Conservation (phyloP, 2,329 filamentous ascomycete genomes). For the Penicillium sp. region DNA sequence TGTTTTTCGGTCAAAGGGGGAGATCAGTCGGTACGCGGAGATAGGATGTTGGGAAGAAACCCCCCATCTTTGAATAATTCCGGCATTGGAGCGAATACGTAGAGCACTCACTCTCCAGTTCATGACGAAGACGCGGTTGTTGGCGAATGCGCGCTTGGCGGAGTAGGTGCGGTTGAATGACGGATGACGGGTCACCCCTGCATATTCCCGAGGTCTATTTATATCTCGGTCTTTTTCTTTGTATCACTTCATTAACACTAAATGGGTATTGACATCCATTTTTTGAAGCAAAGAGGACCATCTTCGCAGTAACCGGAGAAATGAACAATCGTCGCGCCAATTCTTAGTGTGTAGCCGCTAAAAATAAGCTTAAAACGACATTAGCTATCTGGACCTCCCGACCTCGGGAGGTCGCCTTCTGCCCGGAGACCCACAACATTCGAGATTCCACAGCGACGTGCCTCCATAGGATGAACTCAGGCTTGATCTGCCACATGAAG, state of each 20-base stretch:
- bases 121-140: neutral
- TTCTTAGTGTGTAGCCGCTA: neutral
- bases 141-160: neutral
- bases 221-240: neutral
- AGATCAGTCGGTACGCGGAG: neutral
- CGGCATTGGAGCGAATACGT: neutral
- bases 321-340: neutral
- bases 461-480: neutral
- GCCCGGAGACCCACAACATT: neutral
- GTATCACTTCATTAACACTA: neutral
- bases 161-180: neutral
- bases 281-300: neutral
- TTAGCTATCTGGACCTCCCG: neutral
- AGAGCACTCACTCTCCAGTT: neutral
- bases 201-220: constrained; percentile 3
- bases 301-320: neutral
- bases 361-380: constrained; percentile 3
- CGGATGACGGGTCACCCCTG: constrained; percentile 2
- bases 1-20: neutral
- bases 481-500: neutral
- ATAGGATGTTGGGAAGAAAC: neutral
- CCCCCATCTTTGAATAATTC: neutral
- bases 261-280: neutral
- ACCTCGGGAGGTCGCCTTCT: neutral
- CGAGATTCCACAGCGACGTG: neutral